Evolutionary conservation across 2,329 filamentous ascomycete genomes (phyloP).

Genomic region (Coniella vitis): DNA sequence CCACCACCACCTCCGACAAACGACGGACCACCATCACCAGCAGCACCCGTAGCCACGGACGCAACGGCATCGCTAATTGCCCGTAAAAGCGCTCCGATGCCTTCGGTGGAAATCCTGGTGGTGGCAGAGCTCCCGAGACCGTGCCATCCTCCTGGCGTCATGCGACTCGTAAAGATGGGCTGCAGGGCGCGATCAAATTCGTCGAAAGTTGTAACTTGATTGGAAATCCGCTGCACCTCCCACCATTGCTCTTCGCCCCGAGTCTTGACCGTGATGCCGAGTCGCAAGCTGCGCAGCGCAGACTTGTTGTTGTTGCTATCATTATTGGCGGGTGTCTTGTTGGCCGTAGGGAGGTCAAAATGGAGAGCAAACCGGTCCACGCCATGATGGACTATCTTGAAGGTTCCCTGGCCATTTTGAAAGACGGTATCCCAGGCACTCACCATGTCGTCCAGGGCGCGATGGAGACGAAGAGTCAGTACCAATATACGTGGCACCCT

Average conservation of each 20-base stretch:
- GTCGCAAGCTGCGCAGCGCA: slow-evolving; percentile 31
- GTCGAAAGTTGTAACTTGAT: slow-evolving; percentile 16
- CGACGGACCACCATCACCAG: not conserved
- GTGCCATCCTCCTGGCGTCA: slow-evolving; percentile 36
- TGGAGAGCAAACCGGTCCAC: slow-evolving; percentile 52
- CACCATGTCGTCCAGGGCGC: slow-evolving; percentile 55
- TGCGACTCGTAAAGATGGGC: slow-evolving; percentile 36
- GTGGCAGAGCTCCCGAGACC: slow-evolving; percentile 39
- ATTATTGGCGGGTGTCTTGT: slow-evolving; percentile 16
- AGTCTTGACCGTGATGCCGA: slow-evolving; percentile 46
- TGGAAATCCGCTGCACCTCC: slow-evolving; percentile 37
- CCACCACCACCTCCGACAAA: not conserved
- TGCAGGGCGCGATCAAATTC: slow-evolving; percentile 34
- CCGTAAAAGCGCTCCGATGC: slow-evolving; percentile 39
- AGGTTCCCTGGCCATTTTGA: slow-evolving; percentile 35
- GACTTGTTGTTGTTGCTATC: slow-evolving; percentile 19
- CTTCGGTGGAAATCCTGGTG: slow-evolving; percentile 34
- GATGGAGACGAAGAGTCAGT: slow-evolving; percentile 58
- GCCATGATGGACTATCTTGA: slow-evolving; percentile 46
- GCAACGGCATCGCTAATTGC: slow-evolving; percentile 42
- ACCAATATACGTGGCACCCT: slow-evolving; percentile 49
- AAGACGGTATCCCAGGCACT: slow-evolving; percentile 39
- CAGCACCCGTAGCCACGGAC: slow-evolving; percentile 19
- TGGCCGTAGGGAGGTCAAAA: slow-evolving; percentile 35
- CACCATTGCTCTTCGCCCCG: slow-evolving; percentile 45